Conservation (phyloP, 2,329 filamentous ascomycete species). For the Penicillium sp. region DNA sequence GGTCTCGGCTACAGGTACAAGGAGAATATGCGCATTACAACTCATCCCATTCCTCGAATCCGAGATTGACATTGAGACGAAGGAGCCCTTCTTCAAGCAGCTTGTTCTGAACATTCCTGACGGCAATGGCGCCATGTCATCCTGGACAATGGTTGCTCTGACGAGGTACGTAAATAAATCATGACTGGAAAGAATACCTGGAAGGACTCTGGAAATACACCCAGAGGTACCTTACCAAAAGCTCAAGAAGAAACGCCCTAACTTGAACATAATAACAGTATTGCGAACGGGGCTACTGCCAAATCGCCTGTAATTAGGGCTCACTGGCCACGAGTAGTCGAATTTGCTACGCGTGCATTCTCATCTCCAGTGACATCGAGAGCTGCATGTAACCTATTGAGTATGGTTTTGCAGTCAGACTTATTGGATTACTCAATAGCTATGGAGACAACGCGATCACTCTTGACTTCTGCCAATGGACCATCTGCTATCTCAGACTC, state of each 20-base stretch:
- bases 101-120: slow-evolving; percentile 63
- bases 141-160: slow-evolving; percentile 83
- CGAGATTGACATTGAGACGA: slow-evolving; percentile 52
- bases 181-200: no score
- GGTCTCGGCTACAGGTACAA: slow-evolving; percentile 37
- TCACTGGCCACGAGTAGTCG: slow-evolving; percentile 74
- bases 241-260: background rate
- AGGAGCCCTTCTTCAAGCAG: slow-evolving; percentile 57
- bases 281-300: slow-evolving; percentile 36
- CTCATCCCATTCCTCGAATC: slow-evolving; percentile 53
- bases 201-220: background rate
- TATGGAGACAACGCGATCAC: slow-evolving; percentile 67
- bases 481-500: slow-evolving; percentile 78
- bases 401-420: slow-evolving; percentile 63
- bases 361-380: slow-evolving; percentile 71
- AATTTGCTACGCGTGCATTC: slow-evolving; percentile 68
- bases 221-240: background rate
- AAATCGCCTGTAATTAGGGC: slow-evolving; percentile 43
- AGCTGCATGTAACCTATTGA: slow-evolving; percentile 72
- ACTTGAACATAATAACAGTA: slow-evolving; percentile 24
- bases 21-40: slow-evolving; percentile 55
- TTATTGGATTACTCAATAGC: slow-evolving; percentile 68
- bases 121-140: slow-evolving; percentile 65
- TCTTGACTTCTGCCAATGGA: slow-evolving; percentile 74
- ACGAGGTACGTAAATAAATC: slow-evolving; percentile 62